Conservation (phyloP, 2,329 filamentous ascomycete species). For the Fusarium stilboides region DNA sequence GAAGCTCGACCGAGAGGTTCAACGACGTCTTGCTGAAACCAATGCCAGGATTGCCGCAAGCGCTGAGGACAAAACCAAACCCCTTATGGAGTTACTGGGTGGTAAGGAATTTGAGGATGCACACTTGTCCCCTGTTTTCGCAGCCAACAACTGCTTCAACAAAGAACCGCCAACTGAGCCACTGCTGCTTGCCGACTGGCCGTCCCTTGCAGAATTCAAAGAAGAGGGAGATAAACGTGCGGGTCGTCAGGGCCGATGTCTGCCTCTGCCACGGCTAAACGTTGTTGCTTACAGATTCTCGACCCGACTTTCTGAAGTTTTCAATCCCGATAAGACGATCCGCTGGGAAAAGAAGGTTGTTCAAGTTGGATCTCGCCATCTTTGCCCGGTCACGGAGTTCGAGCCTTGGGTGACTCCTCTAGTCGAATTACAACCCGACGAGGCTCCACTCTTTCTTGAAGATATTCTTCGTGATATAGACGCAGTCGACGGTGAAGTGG, state of each 20-base stretch:
- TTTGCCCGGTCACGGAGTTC: conserved; percentile 38
- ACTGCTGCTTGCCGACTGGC: conserved; percentile 51
- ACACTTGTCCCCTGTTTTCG: conserved; percentile 54
- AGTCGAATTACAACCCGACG: conserved; percentile 20
- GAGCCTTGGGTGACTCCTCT: conserved; percentile 10
- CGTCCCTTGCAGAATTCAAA: conserved; percentile 55
- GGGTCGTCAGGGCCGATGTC: conserved; percentile 45
- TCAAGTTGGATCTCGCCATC: conserved; percentile 38
- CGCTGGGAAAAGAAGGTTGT: conserved; percentile 50
- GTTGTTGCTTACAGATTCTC: conserved; percentile 26
- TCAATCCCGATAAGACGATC: conserved; percentile 45
- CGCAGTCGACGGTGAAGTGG: background rate
- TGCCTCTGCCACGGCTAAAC: conserved; percentile 54
- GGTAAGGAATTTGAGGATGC: conserved; percentile 50
- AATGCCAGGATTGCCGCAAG: conserved; percentile 32
- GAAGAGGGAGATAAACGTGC: conserved; percentile 54
- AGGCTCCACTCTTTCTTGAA: conserved; percentile 24
- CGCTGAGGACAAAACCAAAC: conserved; percentile 9
- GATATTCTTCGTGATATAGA: conserved; percentile 29
- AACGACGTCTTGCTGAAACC: conserved; percentile 41
- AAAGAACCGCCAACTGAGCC: conserved; percentile 30
- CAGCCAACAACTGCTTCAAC: conserved; percentile 54
- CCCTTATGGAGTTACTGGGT: conserved; percentile 44
- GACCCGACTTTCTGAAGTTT: conserved; percentile 21
- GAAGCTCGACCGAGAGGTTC: conserved; percentile 48